These are phyloP conservation scores for Colletotrichum simmondsii DNA, from an alignment of 2,329 filamentous ascomycete genomes.

Conservation along the genomic window DNA sequence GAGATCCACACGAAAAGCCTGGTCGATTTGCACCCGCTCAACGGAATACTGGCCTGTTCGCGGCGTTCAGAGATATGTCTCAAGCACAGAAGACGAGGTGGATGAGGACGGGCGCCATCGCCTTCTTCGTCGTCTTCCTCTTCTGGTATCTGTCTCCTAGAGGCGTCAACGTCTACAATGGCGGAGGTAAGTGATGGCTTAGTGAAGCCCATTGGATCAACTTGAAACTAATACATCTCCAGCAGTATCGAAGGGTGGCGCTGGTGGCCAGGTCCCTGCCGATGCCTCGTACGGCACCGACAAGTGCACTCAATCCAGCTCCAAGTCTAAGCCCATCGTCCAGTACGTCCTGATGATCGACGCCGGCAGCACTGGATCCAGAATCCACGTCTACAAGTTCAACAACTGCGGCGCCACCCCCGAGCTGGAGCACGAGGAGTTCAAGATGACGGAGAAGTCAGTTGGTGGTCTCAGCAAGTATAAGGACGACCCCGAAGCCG, in stretches of 20 bases:
- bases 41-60: slow-evolving; percentile 59
- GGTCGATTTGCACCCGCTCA: slow-evolving; percentile 65
- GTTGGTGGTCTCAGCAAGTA: slow-evolving; percentile 89
- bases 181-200: slow-evolving; percentile 47
- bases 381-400: slow-evolving; percentile 99
- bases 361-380: slow-evolving; percentile 95
- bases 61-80: slow-evolving; percentile 59
- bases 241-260: slow-evolving; percentile 36
- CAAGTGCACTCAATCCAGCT: slow-evolving; percentile 85
- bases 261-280: slow-evolving; percentile 61
- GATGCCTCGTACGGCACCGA: slow-evolving; percentile 74
- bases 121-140: slow-evolving; percentile 68
- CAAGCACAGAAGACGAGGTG: slow-evolving; percentile 74
- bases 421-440: slow-evolving; percentile 91
- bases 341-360: slow-evolving; percentile 99
- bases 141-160: slow-evolving; percentile 73
- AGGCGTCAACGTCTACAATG: slow-evolving; percentile 65
- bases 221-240: slow-evolving; percentile 38
- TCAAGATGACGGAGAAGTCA: slow-evolving; percentile 91
- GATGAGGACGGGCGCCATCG: slow-evolving; percentile 72
- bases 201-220: background rate
- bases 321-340: slow-evolving; percentile 90
- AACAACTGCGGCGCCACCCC: slow-evolving; percentile 98
- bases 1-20: slow-evolving; percentile 74
- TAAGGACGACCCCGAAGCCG: slow-evolving; percentile 84